A percentile compares a stretch with the other conserved stretches of the same genome.
phyloP scores from a whole-genome alignment of 1,284 basidiomycete species.

The Amylostereum chailletii region DNA sequence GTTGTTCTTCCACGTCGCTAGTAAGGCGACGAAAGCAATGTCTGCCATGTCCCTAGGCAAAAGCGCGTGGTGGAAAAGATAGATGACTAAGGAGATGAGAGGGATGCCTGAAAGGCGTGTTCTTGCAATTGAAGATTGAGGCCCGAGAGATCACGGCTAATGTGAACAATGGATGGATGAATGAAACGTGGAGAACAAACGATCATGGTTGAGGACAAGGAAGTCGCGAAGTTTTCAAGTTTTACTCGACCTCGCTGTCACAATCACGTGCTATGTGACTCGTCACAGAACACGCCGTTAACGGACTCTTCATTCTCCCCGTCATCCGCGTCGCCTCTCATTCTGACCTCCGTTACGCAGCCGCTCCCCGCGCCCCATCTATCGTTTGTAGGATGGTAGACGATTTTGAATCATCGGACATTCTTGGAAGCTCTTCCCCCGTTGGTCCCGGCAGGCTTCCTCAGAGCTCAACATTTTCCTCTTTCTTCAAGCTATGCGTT shows the following conservation, averaged over 20 bases:
- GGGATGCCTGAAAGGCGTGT: neutral
- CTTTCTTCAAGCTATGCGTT: slow-evolving; percentile 21
- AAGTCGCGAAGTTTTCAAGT: no score
- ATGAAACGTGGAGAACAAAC: no score
- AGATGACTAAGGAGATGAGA: neutral
- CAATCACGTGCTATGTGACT: no score
- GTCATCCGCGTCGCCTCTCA: no score
- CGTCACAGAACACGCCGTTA: no score
- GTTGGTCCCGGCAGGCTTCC: slow-evolving; percentile 23
- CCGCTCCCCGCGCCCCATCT: no score
- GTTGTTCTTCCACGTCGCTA: slow-evolving; percentile 55
- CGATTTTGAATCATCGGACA: slow-evolving; percentile 53
- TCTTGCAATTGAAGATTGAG: neutral
- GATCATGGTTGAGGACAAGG: no score
- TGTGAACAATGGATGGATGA: no score
- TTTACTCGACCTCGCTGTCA: no score
- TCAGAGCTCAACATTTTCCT: slow-evolving; percentile 9
- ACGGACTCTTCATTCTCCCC: no score
- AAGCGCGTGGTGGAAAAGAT: slow-evolving; percentile 37
- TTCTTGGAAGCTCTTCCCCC: slow-evolving; percentile 49
- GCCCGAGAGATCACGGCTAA: no score
- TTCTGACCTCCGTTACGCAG: no score
- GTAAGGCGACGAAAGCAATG: slow-evolving; percentile 67
- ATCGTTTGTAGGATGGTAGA: slow-evolving; percentile 21
- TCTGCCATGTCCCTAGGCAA: slow-evolving; percentile 62